Conservation (phyloP, 1,284 basidiomycete genomes). For the Pholiota adiposa region DNA sequence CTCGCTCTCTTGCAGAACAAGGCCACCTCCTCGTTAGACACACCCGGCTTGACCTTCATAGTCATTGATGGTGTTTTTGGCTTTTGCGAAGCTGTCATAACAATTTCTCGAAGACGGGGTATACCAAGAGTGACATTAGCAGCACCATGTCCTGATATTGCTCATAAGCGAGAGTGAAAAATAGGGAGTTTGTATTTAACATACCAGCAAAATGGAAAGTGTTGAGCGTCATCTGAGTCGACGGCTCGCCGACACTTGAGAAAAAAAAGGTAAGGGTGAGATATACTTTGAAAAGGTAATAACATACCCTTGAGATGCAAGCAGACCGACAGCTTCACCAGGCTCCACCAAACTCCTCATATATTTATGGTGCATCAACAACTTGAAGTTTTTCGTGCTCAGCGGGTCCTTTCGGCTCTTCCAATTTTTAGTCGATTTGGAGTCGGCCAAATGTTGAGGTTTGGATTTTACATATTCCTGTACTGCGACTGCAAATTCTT, state of each 20-base stretch:
- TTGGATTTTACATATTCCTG: slow-evolving; percentile 84
- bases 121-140: slow-evolving; percentile 99
- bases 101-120: slow-evolving; percentile 97
- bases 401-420: slow-evolving; percentile 55
- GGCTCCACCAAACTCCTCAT: slow-evolving; percentile 94
- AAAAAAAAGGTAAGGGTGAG: slow-evolving; percentile 7
- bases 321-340: slow-evolving; percentile 95
- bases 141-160: slow-evolving; percentile 85
- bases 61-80: slow-evolving; percentile 99
- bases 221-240: slow-evolving; percentile 99
- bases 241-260: slow-evolving; percentile 93
- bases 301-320: slow-evolving; percentile 95
- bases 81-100: slow-evolving; percentile 97
- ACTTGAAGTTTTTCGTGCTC: slow-evolving; percentile 67
- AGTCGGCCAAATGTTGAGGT: slow-evolving; percentile 70
- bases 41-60: slow-evolving; percentile 69
- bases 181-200: slow-evolving; percentile 25
- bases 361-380: slow-evolving; percentile 90
- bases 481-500: slow-evolving; percentile 87
- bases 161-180: slow-evolving; percentile 13
- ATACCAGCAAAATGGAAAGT: slow-evolving; percentile 98
- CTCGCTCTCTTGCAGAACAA: slow-evolving; percentile 92
- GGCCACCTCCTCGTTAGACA: slow-evolving; percentile 63
- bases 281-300: not conserved
- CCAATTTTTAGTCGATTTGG: slow-evolving; percentile 47